These are phyloP conservation scores for fission yeast (Schizosaccharomyces pombe) DNA, from an alignment of 805 yeast genomes.

Conservation along the genomic window DNA sequence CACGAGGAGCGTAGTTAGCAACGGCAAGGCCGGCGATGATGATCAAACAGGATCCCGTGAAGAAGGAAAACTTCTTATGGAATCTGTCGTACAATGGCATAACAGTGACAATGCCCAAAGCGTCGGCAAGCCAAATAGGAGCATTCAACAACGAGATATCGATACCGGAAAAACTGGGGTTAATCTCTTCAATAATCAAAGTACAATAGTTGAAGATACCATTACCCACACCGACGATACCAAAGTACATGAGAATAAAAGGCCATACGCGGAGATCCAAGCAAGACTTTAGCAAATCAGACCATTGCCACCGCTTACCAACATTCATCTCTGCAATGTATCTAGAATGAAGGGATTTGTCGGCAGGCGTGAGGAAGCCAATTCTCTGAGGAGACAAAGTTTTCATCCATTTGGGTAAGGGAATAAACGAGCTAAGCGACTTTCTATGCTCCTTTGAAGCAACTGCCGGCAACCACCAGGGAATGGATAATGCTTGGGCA, in stretches of 20 bases:
- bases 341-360: constrained; percentile 28
- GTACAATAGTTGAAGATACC: constrained; percentile 74
- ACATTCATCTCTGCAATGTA: constrained; percentile 4
- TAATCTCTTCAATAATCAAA: constrained; percentile 41
- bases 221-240: constrained; percentile 77
- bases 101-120: constrained; percentile 45
- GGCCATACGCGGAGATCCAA: constrained; percentile 58
- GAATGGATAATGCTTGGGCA: constrained; percentile 33
- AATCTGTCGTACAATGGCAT: constrained; percentile 63
- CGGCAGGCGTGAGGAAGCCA: constrained; percentile 31
- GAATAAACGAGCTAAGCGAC: background rate
- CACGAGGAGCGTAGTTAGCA: constrained; percentile 38
- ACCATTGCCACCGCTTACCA: constrained; percentile 19
- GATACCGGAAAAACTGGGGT: constrained; percentile 40
- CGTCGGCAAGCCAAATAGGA: constrained; percentile 75
- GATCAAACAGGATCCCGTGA: constrained; percentile 35
- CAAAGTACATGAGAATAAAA: constrained; percentile 65
- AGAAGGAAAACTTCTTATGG: constrained; percentile 38
- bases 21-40: constrained; percentile 57
- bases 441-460: constrained; percentile 19
- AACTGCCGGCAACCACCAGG: constrained; percentile 76
- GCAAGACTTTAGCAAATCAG: constrained; percentile 31
- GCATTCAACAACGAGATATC: constrained; percentile 56
- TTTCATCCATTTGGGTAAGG: constrained; percentile 3
- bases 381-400: constrained; percentile 8